Conservation (phyloP, 2,329 filamentous ascomycete genomes). For the Onygenales sp. region DNA sequence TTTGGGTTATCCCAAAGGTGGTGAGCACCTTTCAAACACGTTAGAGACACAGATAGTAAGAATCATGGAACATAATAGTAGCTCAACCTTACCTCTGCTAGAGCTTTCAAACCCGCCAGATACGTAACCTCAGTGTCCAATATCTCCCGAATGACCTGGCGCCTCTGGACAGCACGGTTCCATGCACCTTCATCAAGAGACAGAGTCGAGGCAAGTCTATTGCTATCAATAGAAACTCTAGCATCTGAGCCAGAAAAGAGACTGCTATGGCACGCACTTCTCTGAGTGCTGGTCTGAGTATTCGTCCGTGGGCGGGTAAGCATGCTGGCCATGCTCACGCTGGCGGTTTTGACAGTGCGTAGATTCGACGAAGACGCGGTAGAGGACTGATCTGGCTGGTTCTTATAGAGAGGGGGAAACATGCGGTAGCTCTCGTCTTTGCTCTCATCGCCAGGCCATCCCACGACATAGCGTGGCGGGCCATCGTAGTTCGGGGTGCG, state of each 20-base stretch:
- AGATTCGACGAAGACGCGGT: slow-evolving; percentile 71
- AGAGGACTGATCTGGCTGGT: slow-evolving; percentile 54
- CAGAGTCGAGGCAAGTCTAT: slow-evolving; percentile 33
- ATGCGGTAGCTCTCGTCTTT: slow-evolving; percentile 11
- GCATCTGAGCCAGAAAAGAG: slow-evolving; percentile 58
- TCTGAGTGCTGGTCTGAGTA: slow-evolving; percentile 50
- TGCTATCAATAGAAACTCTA: slow-evolving; percentile 53
- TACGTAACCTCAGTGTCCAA: slow-evolving; percentile 82
- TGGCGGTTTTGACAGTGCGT: slow-evolving; percentile 70
- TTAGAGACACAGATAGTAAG: neutral
- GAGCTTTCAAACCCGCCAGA: slow-evolving; percentile 73
- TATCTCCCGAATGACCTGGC: slow-evolving; percentile 74
- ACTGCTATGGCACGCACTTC: slow-evolving; percentile 37
- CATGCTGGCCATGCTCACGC: slow-evolving; percentile 65
- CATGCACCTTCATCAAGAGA: slow-evolving; percentile 59
- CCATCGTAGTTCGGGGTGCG: slow-evolving; percentile 9
- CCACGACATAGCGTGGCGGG: slow-evolving; percentile 22
- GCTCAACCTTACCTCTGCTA: slow-evolving; percentile 62
- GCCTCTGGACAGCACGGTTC: slow-evolving; percentile 63
- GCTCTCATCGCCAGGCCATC: slow-evolving; percentile 25
- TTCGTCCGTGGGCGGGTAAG: slow-evolving; percentile 51
- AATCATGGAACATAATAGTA: neutral
- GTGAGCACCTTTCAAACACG: neutral
- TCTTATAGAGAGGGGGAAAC: slow-evolving; percentile 17
- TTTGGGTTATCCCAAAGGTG: slow-evolving; percentile 48